Base-by-base conservation (phyloP, 2,329 filamentous ascomycete genomes). In the Alternaria longipes region DNA sequence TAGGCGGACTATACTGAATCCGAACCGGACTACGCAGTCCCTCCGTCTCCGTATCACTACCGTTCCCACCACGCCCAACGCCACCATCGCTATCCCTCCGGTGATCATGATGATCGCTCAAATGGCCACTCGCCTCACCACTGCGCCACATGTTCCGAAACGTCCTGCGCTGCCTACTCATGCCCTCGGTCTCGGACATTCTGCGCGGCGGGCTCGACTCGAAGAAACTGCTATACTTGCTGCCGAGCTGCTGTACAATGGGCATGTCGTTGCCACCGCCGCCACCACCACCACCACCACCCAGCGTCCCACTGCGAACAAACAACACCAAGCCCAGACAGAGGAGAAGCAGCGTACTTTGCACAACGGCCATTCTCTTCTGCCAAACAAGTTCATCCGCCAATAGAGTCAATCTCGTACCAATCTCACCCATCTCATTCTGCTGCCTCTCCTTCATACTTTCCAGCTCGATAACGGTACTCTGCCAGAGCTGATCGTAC, bases 401-500 rank as follows among this genome's bases (percentile, higher is more conserved):
- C 11, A 99, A 86, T 32, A 98, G 85, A 59, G 91, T 94, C 41
- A 99, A 86, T 24, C 95, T 87, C 8, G 89, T 83, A 71, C 90
- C 92, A 54, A 98, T 85, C 3, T 94, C 94, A 42, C 93, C 84
- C 62, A 97, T 90, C 74, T 98, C 94, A 56, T 89, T 86, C 73
- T 94, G 89, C 16, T 92, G 92, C 68, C 93, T 90, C 74, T 97
- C 91, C 42, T 93, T 89, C 77, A 97, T 94, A 42, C 89, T 90
- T 76, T 97, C 93, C 14, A 98, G 87, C 30, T 96, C 94, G 56
- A 97, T 90, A 22, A 97, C 90, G 11, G 96, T 97, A 20, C 91
- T 94, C 79, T 97, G 94, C 94, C 94, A 98, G 12, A 98, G 89
- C 74, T 97, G 92, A 74, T 98, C 94, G 78, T 98, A 98, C 76